phyloP scores from a whole-genome alignment of 768 basidiomycete species.

The Pleurotus djamor region DNA sequence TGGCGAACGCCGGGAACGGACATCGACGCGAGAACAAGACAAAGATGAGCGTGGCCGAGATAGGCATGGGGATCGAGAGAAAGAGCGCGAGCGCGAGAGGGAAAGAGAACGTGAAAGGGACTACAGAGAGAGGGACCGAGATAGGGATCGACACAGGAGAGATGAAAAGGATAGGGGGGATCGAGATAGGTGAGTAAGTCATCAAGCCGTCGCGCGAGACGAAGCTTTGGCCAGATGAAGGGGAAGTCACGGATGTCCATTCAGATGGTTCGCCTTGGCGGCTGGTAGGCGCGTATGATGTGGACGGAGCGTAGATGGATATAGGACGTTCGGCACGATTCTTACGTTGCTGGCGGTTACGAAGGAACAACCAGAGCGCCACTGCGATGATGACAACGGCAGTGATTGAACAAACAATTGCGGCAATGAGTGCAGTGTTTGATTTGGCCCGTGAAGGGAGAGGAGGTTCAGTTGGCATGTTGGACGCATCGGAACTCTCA shows the following conservation, averaged over 20 bases:
- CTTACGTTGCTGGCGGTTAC: too few relatives aligned
- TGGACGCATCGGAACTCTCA: neutral
- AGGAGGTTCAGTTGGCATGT: neutral
- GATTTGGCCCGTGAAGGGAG: neutral
- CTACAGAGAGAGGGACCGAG: constrained; percentile 39
- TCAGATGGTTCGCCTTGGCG: too few relatives aligned
- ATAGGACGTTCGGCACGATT: too few relatives aligned
- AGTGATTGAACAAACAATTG: too few relatives aligned
- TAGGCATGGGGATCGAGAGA: constrained; percentile 32
- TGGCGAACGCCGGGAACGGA: constrained; percentile 46
- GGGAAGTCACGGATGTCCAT: too few relatives aligned
- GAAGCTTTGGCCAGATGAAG: too few relatives aligned
- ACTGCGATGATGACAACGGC: too few relatives aligned
- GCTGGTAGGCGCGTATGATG: too few relatives aligned
- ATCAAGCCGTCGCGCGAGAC: too few relatives aligned
- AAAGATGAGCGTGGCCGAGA: constrained; percentile 44
- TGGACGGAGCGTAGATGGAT: too few relatives aligned
- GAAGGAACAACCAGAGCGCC: too few relatives aligned
- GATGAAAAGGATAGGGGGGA: constrained; percentile 63
- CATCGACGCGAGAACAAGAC: constrained; percentile 32
- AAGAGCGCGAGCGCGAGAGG: neutral
- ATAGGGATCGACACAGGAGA: constrained; percentile 54
- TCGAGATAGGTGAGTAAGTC: constrained; percentile 31
- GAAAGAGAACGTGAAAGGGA: constrained; percentile 31
- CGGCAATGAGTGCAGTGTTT: neutral